Evolutionary conservation across 2,329 filamentous ascomycete species (phyloP).

Genomic region (Penicillium vulpinum): DNA sequence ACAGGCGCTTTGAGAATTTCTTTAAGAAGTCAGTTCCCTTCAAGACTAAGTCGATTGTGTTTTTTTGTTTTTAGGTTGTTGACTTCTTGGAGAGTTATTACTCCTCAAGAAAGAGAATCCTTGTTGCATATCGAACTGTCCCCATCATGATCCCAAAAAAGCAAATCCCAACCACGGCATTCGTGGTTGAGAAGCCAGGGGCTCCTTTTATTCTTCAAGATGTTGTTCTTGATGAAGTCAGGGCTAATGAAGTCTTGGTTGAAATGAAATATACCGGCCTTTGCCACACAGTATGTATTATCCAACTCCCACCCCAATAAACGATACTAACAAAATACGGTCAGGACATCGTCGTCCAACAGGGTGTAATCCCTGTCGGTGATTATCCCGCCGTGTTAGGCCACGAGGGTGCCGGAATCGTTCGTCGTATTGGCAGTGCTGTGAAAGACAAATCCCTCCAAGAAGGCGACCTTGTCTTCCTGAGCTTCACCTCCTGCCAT

Average conservation of each 20-base stretch:
- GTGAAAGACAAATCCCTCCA: constrained; percentile 28
- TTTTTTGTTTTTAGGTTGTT: neutral
- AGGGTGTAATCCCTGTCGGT: constrained; percentile 26
- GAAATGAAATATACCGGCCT: constrained; percentile 40
- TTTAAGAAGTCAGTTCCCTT: neutral
- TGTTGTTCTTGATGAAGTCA: constrained; percentile 30
- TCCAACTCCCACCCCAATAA: neutral
- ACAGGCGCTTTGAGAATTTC: neutral
- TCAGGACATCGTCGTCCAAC: constrained; percentile 32
- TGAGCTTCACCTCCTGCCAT: constrained; percentile 29
- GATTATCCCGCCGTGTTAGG: constrained; percentile 29
- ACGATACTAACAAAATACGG: neutral
- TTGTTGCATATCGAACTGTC: neutral
- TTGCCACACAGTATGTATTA: constrained; percentile 31
- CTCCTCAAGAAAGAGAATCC: too few species aligned
- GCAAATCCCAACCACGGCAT: constrained; percentile 22
- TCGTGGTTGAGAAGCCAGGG: constrained; percentile 19
- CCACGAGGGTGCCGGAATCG: constrained; percentile 30
- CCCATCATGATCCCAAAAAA: constrained; percentile 19
- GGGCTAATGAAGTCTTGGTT: constrained; percentile 34
- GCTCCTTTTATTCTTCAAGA: constrained; percentile 26
- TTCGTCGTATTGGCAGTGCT: constrained; percentile 29
- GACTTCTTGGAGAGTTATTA: too few species aligned
- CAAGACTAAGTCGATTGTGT: neutral
- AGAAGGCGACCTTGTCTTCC: constrained; percentile 34